Evolutionary conservation across 2,329 filamentous ascomycete genomes (phyloP).

Genomic region (Paraphaeosphaeria minitans): DNA sequence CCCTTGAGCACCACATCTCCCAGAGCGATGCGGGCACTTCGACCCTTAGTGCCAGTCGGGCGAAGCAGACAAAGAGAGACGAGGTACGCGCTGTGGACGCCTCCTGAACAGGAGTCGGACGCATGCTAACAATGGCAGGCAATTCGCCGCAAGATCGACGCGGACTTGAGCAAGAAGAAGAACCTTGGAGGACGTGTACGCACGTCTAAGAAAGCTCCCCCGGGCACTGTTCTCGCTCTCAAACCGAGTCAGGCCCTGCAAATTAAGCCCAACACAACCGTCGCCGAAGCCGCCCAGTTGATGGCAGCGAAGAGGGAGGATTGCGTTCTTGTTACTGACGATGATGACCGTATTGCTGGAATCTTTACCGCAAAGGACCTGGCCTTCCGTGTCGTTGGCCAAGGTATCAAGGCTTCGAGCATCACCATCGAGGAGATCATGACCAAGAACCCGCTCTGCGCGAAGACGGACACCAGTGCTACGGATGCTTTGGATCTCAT

Average conservation of each 20-base stretch:
- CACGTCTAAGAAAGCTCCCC: conserved; percentile 89
- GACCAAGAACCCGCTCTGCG: conserved; percentile 99
- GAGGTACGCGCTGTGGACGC: conserved; percentile 69
- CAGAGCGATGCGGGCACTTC: conserved; percentile 64
- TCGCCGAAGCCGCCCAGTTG: conserved; percentile 94
- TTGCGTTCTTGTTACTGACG: conserved; percentile 95
- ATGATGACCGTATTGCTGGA: conserved; percentile 95
- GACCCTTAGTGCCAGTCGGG: conserved; percentile 87
- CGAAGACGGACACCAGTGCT: conserved; percentile 94
- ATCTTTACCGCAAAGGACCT: conserved; percentile 99
- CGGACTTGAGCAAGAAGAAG: conserved; percentile 97
- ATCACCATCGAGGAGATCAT: conserved; percentile 98
- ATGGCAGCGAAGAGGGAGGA: conserved; percentile 99
- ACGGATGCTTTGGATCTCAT: conserved; percentile 97
- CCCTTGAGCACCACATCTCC: conserved; percentile 62
- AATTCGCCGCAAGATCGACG: conserved; percentile 95
- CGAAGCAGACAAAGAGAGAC: conserved; percentile 97
- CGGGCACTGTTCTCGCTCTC: conserved; percentile 91
- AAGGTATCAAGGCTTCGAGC: conserved; percentile 83
- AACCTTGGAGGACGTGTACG: conserved; percentile 76
- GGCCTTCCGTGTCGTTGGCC: conserved; percentile 93
- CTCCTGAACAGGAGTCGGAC: conserved; percentile 12
- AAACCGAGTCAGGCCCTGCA: conserved; percentile 95
- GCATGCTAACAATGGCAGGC: conserved; percentile 63
- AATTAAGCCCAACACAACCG: conserved; percentile 93